Percentiles rank a stretch among this genome's conserved stretches.
These are phyloP conservation scores for Xerocomus spinulosus DNA, from an alignment of 768 basidiomycete genomes.

Conservation along the genomic window DNA sequence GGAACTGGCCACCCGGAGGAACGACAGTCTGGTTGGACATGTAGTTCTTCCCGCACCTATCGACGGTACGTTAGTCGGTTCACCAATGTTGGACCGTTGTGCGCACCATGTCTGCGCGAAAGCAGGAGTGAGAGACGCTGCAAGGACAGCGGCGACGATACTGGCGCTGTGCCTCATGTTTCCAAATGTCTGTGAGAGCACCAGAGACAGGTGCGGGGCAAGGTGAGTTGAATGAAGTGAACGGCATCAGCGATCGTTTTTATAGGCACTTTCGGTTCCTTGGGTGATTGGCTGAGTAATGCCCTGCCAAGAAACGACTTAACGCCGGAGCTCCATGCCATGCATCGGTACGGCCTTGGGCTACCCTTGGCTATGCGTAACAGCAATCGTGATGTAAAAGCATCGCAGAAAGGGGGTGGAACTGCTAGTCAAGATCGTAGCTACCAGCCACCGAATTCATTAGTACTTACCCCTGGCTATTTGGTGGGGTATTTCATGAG, in stretches of 20 bases:
- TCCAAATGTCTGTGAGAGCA: background rate
- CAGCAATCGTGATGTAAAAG: background rate
- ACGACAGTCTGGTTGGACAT: slow-evolving; percentile 38
- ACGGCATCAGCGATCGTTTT: background rate
- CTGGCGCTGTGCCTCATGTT: slow-evolving; percentile 16
- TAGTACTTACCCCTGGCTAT: background rate
- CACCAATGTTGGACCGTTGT: background rate
- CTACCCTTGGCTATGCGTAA: background rate
- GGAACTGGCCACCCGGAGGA: slow-evolving; percentile 45
- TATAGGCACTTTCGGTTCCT: slow-evolving; percentile 1
- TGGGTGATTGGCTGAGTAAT: background rate
- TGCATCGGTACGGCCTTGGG: background rate
- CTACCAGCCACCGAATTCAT: background rate
- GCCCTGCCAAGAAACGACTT: background rate
- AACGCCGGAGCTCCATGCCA: background rate
- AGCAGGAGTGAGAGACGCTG: slow-evolving; percentile 4
- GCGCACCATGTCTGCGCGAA: slow-evolving; percentile 27
- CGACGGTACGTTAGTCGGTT: background rate
- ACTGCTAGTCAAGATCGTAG: background rate
- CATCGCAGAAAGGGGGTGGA: background rate
- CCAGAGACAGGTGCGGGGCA: background rate
- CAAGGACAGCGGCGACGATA: slow-evolving; percentile 8
- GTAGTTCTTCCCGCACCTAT: slow-evolving; percentile 51
- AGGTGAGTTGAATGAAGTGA: background rate
- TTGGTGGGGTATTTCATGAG: no score